Base-by-base conservation (phyloP, 2,329 filamentous ascomycete species). In the Colletotrichum lini region DNA sequence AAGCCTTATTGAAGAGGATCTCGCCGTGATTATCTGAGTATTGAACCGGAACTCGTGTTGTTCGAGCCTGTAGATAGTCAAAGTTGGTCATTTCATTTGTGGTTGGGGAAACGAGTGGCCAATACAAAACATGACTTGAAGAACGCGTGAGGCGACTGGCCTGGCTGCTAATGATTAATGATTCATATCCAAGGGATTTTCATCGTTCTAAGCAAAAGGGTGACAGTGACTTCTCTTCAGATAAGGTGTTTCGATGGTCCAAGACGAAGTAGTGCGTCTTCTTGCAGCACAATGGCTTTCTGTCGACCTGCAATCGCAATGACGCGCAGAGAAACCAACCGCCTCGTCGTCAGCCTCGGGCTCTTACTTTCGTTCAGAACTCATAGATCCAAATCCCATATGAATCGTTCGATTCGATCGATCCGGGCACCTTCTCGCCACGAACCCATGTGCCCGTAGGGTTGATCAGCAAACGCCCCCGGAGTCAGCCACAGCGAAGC, bases 401-500 rank as follows among this genome's bases (percentile, higher is more conserved):
- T 57, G 15, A 57, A 50, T 50, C 42, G 49, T 38, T 35, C 23
- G 40, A 56, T 38, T 35, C 23, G 40, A 56, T 54, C 40, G 16
- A 38, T n/a, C 42, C 38, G 26, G 40, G 56, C n/a, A 44, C 26
- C 13, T 35, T 52, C 53, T 50, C 23, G 10, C 45, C 30, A 23
- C 35, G 44, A 52, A 57, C 63, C 54, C 15, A 38, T n/a, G 15
- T 54, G 45, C 52, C 52, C 23, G 21, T 40, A 18, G 42, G 42
- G 40, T 30, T 56, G 42, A 50, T 50, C 44, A 52, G 10, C 45
- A 62, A 23, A 52, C 45, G 45, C 21, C 45, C 26, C 12, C 23
- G 40, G 9, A 15, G 13, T 35, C 42, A 40, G 63, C 64, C 56
- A 62, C 64, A 49, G 54, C 63, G 63, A 23, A 60, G 40, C 56